Conservation (phyloP, 768 basidiomycete genomes). For the Cystobasidium onofrii region DNA sequence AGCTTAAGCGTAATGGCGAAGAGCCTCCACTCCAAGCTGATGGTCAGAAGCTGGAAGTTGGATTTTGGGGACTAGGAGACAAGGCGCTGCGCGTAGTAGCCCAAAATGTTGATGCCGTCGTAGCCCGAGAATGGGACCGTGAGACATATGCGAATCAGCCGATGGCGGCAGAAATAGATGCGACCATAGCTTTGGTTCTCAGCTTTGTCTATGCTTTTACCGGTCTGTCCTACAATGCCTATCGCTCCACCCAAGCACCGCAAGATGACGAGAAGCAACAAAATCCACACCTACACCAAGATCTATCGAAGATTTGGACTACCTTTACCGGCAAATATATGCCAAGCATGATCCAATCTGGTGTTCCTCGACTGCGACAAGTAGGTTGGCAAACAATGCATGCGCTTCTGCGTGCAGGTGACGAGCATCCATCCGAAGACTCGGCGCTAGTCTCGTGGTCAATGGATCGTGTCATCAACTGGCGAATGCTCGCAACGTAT, state of each 20-base stretch:
- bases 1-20: background rate
- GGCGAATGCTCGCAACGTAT: background rate
- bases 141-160: background rate
- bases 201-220: conserved; percentile 12
- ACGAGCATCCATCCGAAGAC: conserved; percentile 4
- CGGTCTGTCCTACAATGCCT: background rate
- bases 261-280: background rate
- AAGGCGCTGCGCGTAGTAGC: conserved; percentile 23
- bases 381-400: conserved; percentile 12
- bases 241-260: background rate
- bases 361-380: background rate
- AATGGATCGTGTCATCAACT: conserved; percentile 9
- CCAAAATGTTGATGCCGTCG: conserved; percentile 19
- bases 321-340: background rate
- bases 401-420: conserved; percentile 3
- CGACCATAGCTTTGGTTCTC: background rate
- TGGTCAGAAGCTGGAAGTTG: background rate
- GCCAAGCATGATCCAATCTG: background rate
- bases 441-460: background rate
- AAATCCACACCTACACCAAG: background rate
- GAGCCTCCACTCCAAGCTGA: background rate
- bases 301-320: conserved; percentile 25
- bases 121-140: background rate
- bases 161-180: background rate
- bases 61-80: conserved; percentile 18